Conservation (phyloP, 2,329 filamentous ascomycete species). For the Xylaria sp. region DNA sequence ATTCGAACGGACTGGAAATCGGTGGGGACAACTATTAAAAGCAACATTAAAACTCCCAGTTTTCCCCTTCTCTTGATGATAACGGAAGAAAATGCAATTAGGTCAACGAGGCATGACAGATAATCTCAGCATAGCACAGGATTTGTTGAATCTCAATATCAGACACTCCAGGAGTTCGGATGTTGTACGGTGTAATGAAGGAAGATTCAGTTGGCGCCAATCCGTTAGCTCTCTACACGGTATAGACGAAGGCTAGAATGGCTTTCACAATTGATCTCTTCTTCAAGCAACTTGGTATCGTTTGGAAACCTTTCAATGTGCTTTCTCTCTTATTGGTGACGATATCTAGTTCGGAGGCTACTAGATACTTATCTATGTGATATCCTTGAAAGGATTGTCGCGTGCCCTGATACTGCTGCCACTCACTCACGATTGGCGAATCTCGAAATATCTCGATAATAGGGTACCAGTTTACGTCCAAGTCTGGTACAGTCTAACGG, state of each 20-base stretch:
- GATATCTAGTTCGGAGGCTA: background rate
- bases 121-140: slow-evolving; percentile 34
- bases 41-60: slow-evolving; percentile 2
- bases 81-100: slow-evolving; percentile 30
- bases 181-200: slow-evolving; percentile 18
- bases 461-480: background rate
- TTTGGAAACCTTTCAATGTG: background rate
- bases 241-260: slow-evolving; percentile 20
- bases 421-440: background rate
- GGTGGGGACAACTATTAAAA: slow-evolving; percentile 15
- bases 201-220: slow-evolving; percentile 15
- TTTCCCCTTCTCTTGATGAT: slow-evolving; percentile 36
- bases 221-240: slow-evolving; percentile 9
- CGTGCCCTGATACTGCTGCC: background rate
- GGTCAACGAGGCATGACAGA: slow-evolving; percentile 31
- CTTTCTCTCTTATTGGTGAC: background rate
- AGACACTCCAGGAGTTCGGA: slow-evolving; percentile 20
- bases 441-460: background rate
- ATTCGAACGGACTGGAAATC: slow-evolving; percentile 7
- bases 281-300: background rate
- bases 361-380: background rate
- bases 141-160: slow-evolving; percentile 28
- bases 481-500: background rate
- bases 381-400: background rate
- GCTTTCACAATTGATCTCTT: slow-evolving; percentile 17